These are phyloP conservation scores for Hansenula lynferdii DNA, from an alignment of 1,139 yeast species.

Conservation along the genomic window DNA sequence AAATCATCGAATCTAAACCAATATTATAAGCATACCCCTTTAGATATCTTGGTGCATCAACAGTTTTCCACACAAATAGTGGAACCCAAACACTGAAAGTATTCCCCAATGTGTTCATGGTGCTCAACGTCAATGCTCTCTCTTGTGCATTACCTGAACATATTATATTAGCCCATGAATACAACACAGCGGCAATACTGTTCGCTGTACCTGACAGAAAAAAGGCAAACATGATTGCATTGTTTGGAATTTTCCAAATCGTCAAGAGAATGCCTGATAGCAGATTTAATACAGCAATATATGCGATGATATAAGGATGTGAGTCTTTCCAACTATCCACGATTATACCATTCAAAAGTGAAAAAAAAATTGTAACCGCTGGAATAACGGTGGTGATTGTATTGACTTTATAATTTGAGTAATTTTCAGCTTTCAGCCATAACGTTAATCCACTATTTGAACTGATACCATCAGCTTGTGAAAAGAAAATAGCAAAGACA, in stretches of 20 bases:
- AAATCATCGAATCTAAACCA: constrained; percentile 24
- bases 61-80: constrained; percentile 50
- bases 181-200: constrained; percentile 31
- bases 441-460: constrained; percentile 23
- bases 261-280: constrained; percentile 4
- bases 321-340: constrained; percentile 39
- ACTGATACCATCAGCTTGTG: constrained; percentile 27
- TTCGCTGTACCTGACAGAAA: constrained; percentile 30
- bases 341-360: constrained; percentile 38
- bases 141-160: constrained; percentile 31
- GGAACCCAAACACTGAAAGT: constrained; percentile 44
- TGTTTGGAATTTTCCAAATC: constrained; percentile 19
- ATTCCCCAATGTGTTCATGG: constrained; percentile 38
- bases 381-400: constrained; percentile 51
- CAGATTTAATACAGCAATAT: constrained; percentile 7
- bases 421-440: constrained; percentile 39
- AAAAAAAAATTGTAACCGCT: constrained; percentile 45
- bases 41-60: constrained; percentile 46
- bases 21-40: constrained; percentile 42
- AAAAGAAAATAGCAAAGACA: constrained; percentile 26
- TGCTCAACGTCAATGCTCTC: constrained; percentile 31
- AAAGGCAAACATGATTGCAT: constrained; percentile 31
- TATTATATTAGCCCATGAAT: constrained; percentile 32
- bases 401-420: constrained; percentile 40
- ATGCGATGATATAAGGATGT: constrained; percentile 43